These are phyloP conservation scores for Trypanosoma platydactyli DNA, from an alignment of 208 protist genomes.

Conservation along the genomic window DNA sequence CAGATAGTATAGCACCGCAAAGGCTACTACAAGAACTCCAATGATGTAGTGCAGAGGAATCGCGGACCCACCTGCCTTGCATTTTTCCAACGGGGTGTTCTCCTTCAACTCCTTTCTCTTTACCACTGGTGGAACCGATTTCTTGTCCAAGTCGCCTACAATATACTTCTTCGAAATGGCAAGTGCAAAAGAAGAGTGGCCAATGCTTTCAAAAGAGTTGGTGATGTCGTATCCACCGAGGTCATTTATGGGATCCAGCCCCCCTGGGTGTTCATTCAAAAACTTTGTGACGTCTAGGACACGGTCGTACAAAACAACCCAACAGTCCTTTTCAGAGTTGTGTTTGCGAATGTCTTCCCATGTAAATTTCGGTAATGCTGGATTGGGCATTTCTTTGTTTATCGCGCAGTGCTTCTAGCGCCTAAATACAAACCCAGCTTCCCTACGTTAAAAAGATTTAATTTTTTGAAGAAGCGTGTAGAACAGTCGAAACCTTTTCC, in stretches of 20 bases:
- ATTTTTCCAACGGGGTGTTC: constrained; percentile 50
- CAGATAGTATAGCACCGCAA: constrained; percentile 37
- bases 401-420: background rate
- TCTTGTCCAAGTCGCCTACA: constrained; percentile 61
- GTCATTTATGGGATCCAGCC: constrained; percentile 83
- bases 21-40: constrained; percentile 23
- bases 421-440: too few species aligned
- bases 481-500: too few species aligned
- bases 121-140: constrained; percentile 49
- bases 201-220: constrained; percentile 83
- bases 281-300: constrained; percentile 92
- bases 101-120: constrained; percentile 28
- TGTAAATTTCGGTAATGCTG: constrained; percentile 56
- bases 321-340: constrained; percentile 86
- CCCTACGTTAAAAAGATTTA: too few species aligned
- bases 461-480: too few species aligned
- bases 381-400: constrained; percentile 42
- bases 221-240: constrained; percentile 79
- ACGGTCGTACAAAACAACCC: constrained; percentile 92
- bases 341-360: constrained; percentile 91
- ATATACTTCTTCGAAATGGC: constrained; percentile 68
- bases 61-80: constrained; percentile 56
- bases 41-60: constrained; percentile 55
- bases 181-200: constrained; percentile 67
- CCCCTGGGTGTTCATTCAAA: constrained; percentile 90